Percentiles rank a stretch among this genome's conserved stretches.
Conservation (phyloP, 192 early-diverging fungal species). For the Gaertneriomyces sp. region DNA sequence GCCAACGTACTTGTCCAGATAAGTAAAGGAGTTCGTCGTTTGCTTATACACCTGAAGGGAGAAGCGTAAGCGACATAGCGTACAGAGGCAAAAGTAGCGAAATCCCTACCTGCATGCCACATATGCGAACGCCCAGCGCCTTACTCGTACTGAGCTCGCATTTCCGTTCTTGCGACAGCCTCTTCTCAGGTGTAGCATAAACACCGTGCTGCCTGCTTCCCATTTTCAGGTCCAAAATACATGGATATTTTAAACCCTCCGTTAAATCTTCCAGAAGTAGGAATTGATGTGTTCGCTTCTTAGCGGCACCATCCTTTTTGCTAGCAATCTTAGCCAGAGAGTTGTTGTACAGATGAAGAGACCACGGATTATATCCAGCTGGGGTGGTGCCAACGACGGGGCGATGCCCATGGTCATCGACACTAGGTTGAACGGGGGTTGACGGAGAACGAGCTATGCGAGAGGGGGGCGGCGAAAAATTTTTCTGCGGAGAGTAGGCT, state of each 20-base stretch:
- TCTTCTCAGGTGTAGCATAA: slow-evolving; percentile 76
- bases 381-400: not conserved
- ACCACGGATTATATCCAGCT: slow-evolving; percentile 47
- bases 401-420: not conserved
- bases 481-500: not conserved
- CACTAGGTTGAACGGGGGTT: slow-evolving; percentile 7
- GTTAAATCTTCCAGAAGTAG: slow-evolving; percentile 93
- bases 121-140: slow-evolving; percentile 88
- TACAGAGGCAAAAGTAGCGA: slow-evolving; percentile 3
- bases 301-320: not conserved
- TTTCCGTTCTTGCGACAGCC: slow-evolving; percentile 83
- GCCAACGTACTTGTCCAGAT: slow-evolving; percentile 96
- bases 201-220: slow-evolving; percentile 96
- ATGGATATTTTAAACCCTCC: slow-evolving; percentile 79
- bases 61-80: not conserved
- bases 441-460: slow-evolving; percentile 27
- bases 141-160: slow-evolving; percentile 90
- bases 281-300: slow-evolving; percentile 64
- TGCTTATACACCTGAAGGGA: slow-evolving; percentile 73
- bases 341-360: slow-evolving; percentile 44
- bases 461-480: not conserved
- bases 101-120: slow-evolving; percentile 88
- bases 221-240: slow-evolving; percentile 98
- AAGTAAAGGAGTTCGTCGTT: slow-evolving; percentile 67
- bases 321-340: slow-evolving; percentile 30